These are phyloP conservation scores for Furcasterigmium furcatum DNA, from an alignment of 2,329 filamentous ascomycete genomes.

Conservation along the genomic window DNA sequence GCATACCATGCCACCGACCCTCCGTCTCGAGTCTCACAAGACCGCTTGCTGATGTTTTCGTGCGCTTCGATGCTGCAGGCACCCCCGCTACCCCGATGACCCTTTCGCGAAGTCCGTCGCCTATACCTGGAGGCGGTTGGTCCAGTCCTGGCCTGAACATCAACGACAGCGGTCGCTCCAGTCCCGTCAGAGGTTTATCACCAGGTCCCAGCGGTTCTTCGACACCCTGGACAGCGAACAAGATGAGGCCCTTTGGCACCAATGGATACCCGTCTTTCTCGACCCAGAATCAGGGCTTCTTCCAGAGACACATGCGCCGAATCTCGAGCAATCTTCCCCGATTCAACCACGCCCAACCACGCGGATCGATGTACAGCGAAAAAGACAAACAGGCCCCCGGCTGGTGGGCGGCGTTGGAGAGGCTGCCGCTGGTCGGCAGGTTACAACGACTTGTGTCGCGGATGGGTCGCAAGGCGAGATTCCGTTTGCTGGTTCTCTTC, in stretches of 20 bases:
- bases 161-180: slow-evolving; percentile 64
- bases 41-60: slow-evolving; percentile 13
- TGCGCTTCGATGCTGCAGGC: slow-evolving; percentile 31
- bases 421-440: slow-evolving; percentile 42
- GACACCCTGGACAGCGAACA: slow-evolving; percentile 80
- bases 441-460: slow-evolving; percentile 42
- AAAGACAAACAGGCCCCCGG: slow-evolving; percentile 73
- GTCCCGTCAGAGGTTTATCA: slow-evolving; percentile 51
- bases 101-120: slow-evolving; percentile 83
- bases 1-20: neutral
- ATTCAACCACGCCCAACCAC: slow-evolving; percentile 47
- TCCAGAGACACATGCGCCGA: slow-evolving; percentile 77
- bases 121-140: slow-evolving; percentile 82
- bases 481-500: slow-evolving; percentile 57
- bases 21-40: slow-evolving; percentile 2
- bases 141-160: slow-evolving; percentile 76
- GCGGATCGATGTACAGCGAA: slow-evolving; percentile 55
- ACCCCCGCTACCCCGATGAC: slow-evolving; percentile 67
- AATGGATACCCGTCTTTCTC: slow-evolving; percentile 76
- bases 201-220: slow-evolving; percentile 48
- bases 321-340: slow-evolving; percentile 76
- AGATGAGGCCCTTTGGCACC: slow-evolving; percentile 70
- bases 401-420: slow-evolving; percentile 46
- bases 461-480: slow-evolving; percentile 63
- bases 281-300: slow-evolving; percentile 82